Percentiles rank a stretch among this genome's conserved stretches.
These are phyloP conservation scores for Phlebiopsis gigantea DNA, from an alignment of 768 basidiomycete genomes.

Conservation along the genomic window DNA sequence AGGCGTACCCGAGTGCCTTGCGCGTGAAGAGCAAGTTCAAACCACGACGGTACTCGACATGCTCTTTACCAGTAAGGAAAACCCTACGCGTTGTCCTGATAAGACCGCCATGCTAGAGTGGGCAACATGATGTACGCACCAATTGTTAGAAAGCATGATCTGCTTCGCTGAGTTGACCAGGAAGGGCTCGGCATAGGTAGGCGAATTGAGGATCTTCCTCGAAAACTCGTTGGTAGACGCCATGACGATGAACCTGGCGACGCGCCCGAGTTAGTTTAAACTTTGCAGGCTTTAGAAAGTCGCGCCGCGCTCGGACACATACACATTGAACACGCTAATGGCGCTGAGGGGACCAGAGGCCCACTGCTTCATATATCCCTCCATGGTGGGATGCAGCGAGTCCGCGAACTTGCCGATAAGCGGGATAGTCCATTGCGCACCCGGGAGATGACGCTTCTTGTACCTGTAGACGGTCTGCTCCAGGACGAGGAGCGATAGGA, in stretches of 20 bases:
- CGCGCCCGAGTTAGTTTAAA: background rate
- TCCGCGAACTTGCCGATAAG: constrained; percentile 95
- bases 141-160: constrained; percentile 81
- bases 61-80: constrained; percentile 91
- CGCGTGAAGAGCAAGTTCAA: constrained; percentile 92
- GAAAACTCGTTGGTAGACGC: constrained; percentile 90
- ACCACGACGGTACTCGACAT: constrained; percentile 90
- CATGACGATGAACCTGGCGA: constrained; percentile 91
- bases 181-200: constrained; percentile 87
- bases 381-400: constrained; percentile 86
- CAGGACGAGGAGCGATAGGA: constrained; percentile 71
- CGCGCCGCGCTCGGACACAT: background rate
- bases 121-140: constrained; percentile 45
- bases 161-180: constrained; percentile 89
- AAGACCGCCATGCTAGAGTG: constrained; percentile 6
- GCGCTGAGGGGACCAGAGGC: constrained; percentile 82
- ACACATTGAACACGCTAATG: constrained; percentile 98
- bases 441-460: constrained; percentile 87
- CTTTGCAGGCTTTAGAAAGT: background rate
- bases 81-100: constrained; percentile 60
- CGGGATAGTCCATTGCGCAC: constrained; percentile 91
- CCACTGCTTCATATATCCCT: constrained; percentile 92
- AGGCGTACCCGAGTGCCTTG: constrained; percentile 84
- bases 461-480: constrained; percentile 87
- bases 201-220: constrained; percentile 95